phyloP scores from a whole-genome alignment of 2,329 filamentous ascomycete genomes.

The Scedosporium minutisporum region DNA sequence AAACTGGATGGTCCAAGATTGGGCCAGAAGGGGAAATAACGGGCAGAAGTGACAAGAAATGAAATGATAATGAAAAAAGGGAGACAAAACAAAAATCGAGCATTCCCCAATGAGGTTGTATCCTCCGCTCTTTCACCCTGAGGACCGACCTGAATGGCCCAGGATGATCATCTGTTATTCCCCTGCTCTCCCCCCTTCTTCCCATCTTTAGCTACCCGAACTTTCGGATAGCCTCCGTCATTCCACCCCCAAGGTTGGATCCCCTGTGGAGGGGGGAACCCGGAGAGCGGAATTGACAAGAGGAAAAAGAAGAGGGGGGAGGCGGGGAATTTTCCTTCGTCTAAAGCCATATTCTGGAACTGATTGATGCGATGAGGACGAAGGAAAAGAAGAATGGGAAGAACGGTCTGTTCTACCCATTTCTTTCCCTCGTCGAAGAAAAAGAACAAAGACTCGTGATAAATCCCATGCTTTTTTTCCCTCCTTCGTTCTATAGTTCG shows the following conservation, averaged over 20 bases:
- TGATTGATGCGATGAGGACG: background rate
- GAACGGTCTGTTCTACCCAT: background rate
- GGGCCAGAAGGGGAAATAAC: background rate
- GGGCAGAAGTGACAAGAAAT: background rate
- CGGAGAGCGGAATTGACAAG: background rate
- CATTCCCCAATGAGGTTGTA: too few species aligned
- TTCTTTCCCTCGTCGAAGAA: too few species aligned
- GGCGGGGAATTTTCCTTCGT: background rate
- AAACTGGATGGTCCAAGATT: background rate
- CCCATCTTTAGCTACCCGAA: background rate
- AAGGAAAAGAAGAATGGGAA: background rate
- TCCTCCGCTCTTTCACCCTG: too few species aligned
- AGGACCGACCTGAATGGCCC: too few species aligned
- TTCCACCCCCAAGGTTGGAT: background rate
- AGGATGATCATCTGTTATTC: background rate
- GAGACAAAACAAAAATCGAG: too few species aligned
- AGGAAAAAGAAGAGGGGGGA: background rate
- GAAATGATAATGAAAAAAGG: background rate
- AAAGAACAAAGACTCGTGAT: too few species aligned
- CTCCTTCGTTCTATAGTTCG: too few species aligned
- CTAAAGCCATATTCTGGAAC: background rate
- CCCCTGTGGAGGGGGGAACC: background rate
- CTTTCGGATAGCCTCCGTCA: background rate
- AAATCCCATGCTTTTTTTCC: too few species aligned
- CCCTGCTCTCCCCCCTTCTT: background rate